Evolutionary conservation across 2,329 filamentous ascomycete genomes (phyloP).

Genomic region (Scedosporium minutisporum): DNA sequence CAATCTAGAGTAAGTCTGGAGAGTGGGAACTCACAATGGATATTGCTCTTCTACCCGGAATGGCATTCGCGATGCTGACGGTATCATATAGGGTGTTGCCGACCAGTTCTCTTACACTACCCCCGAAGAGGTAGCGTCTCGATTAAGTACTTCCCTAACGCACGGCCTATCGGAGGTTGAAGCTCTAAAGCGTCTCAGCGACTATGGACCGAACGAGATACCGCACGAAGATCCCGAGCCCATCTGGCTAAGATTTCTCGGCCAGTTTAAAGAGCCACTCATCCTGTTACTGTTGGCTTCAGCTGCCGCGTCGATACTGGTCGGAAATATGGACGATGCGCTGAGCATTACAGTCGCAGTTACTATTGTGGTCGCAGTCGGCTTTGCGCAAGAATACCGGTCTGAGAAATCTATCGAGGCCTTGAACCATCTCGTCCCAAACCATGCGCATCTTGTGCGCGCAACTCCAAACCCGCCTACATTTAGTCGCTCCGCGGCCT

Average conservation of each 20-base stretch:
- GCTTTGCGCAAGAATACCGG: constrained; percentile 93
- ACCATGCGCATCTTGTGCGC: constrained; percentile 90
- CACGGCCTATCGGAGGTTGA: constrained; percentile 74
- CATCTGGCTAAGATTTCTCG: constrained; percentile 86
- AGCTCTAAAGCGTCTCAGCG: constrained; percentile 67
- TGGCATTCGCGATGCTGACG: constrained; percentile 15
- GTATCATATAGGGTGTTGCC: constrained; percentile 29
- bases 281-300: constrained; percentile 88
- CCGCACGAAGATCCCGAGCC: constrained; percentile 90
- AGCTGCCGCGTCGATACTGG: constrained; percentile 75
- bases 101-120: constrained; percentile 59
- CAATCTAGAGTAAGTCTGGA: constrained; percentile 40
- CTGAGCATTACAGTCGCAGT: constrained; percentile 93
- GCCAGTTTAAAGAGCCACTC: constrained; percentile 93
- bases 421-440: constrained; percentile 84
- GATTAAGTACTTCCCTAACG: constrained; percentile 71
- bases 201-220: constrained; percentile 86
- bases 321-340: constrained; percentile 91
- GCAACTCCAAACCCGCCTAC: constrained; percentile 25
- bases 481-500: constrained; percentile 28
- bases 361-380: constrained; percentile 91
- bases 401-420: constrained; percentile 97
- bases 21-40: no score
- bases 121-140: constrained; percentile 67
- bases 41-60: no score